phyloP scores from a whole-genome alignment of 306 rosid species.

The Lupinus albus region DNA sequence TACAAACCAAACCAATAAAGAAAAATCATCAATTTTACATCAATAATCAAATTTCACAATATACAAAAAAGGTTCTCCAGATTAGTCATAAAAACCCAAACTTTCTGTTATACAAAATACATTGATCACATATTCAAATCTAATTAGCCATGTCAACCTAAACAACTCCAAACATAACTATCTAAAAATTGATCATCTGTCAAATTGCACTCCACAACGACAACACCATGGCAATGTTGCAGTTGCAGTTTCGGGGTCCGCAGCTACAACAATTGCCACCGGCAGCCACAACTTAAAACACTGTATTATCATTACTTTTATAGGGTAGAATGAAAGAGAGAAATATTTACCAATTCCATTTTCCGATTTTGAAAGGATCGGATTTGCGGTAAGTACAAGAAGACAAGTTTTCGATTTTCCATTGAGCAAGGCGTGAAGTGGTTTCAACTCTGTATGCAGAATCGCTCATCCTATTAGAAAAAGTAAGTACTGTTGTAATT shows the following conservation, averaged over 20 bases:
- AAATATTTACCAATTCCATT: conserved; percentile 79
- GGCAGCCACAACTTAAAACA: too few relatives aligned
- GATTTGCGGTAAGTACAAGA: conserved; percentile 96
- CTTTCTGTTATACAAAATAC: conserved; percentile 11
- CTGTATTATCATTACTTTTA: conserved; percentile 14
- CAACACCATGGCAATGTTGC: too few relatives aligned
- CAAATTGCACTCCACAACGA: too few relatives aligned
- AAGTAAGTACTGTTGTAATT: conserved; percentile 75
- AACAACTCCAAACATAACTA: neutral
- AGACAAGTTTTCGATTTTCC: conserved; percentile 91
- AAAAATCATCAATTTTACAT: neutral
- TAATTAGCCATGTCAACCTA: conserved; percentile 24
- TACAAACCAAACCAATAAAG: conserved; percentile 23
- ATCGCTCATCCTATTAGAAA: conserved; percentile 86
- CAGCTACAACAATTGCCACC: too few relatives aligned
- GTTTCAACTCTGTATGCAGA: conserved; percentile 89
- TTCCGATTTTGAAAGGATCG: conserved; percentile 95
- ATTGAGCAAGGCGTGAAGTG: conserved; percentile 94
- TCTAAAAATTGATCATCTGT: neutral
- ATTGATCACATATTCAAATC: conserved; percentile 12
- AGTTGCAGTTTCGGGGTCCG: too few relatives aligned
- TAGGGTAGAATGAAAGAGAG: neutral
- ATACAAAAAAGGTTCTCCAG: neutral
- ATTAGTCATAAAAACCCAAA: neutral
- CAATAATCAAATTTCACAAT: conserved; percentile 3